Conservation (phyloP, 2,329 filamentous ascomycete genomes). For the Dactylellina haptotyla region DNA sequence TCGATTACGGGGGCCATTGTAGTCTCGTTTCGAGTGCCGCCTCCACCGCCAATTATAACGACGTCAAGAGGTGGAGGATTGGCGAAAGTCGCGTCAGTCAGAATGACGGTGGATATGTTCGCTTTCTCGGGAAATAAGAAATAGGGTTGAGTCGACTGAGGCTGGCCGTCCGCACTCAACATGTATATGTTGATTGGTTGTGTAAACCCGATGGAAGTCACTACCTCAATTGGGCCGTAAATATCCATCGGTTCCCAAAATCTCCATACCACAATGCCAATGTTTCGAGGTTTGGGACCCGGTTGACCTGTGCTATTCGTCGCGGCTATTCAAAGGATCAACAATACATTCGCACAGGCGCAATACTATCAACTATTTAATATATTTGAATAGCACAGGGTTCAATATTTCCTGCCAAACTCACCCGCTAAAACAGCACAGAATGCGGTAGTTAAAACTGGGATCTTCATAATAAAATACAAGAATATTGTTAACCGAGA, state of each 20-base stretch:
- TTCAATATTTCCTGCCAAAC: neutral
- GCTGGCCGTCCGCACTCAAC: conserved; percentile 2
- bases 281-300: neutral
- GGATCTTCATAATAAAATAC: neutral
- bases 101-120: conserved; percentile 10
- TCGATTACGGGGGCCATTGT: conserved; percentile 62
- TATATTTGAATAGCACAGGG: no score
- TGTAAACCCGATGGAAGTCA: neutral
- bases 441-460: neutral
- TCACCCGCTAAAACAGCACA: neutral
- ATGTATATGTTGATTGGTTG: conserved; percentile 4
- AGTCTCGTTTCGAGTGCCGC: conserved; percentile 57
- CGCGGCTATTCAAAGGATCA: neutral
- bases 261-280: neutral
- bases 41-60: conserved; percentile 43
- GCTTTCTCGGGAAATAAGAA: neutral
- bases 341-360: neutral
- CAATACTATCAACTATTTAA: no score
- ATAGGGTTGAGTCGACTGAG: neutral
- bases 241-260: conserved; percentile 7
- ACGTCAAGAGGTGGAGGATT: conserved; percentile 49
- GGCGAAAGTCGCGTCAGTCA: conserved; percentile 55
- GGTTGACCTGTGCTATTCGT: neutral
- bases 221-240: neutral
- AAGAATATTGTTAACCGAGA: neutral